Percentiles rank a stretch among this genome's conserved stretches.
These are phyloP conservation scores for Lentinula edodes DNA, from an alignment of 768 basidiomycete species.

Conservation along the genomic window DNA sequence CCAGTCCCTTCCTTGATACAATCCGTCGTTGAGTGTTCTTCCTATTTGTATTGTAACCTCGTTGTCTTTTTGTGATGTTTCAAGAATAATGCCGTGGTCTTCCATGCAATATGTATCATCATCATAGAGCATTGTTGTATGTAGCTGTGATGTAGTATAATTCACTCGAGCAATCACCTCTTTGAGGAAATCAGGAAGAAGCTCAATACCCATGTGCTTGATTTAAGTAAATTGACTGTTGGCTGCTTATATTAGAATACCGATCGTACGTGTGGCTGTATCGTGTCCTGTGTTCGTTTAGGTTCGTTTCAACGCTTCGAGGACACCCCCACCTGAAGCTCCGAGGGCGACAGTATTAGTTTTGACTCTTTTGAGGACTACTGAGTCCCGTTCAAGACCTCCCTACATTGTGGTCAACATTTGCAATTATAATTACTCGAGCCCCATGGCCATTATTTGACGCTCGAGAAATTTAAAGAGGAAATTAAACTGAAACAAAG, in stretches of 20 bases:
- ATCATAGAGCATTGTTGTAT: neutral
- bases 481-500: too few relatives aligned
- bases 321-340: too few relatives aligned
- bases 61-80: neutral
- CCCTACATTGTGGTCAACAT: too few relatives aligned
- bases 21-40: neutral
- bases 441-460: too few relatives aligned
- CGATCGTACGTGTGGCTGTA: too few relatives aligned
- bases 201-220: neutral
- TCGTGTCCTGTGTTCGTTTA: too few relatives aligned
- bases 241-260: neutral
- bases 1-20: neutral
- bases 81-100: neutral
- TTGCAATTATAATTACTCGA: too few relatives aligned
- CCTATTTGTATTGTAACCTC: conserved; percentile 3
- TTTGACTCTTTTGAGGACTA: too few relatives aligned
- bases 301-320: too few relatives aligned
- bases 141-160: conserved; percentile 1
- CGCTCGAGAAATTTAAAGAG: too few relatives aligned
- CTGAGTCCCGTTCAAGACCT: too few relatives aligned
- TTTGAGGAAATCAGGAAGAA: neutral
- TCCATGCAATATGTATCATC: conserved; percentile 2
- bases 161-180: neutral
- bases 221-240: neutral
- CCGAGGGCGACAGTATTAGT: too few relatives aligned